These are phyloP conservation scores for Triticum dicoccoides DNA, from an alignment of 176 grass and related monocot genomes.

Conservation along the genomic window DNA sequence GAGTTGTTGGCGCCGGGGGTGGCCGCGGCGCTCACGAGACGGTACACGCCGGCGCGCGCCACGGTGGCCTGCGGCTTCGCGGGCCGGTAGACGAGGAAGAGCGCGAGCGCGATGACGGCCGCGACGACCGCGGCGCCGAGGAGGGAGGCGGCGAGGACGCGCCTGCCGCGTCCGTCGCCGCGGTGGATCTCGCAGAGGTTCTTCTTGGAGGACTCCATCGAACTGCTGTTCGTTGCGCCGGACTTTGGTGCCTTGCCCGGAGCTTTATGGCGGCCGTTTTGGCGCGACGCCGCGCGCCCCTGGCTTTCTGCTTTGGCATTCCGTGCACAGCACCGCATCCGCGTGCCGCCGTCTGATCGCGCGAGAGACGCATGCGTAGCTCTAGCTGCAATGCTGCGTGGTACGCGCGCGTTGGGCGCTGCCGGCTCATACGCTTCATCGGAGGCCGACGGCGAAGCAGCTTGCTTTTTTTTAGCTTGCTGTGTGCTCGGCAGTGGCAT, in stretches of 20 bases:
- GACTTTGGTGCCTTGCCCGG: neutral
- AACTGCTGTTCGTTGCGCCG: neutral
- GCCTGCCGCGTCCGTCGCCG: neutral
- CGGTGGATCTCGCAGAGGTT: constrained; percentile 27
- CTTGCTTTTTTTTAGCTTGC: too few relatives aligned
- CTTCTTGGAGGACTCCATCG: constrained; percentile 32
- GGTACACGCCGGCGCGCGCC: constrained; percentile 41
- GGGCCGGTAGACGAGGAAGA: constrained; percentile 66
- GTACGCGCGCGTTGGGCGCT: too few relatives aligned
- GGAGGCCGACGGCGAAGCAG: too few relatives aligned
- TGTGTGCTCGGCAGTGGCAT: too few relatives aligned
- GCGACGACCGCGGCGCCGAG: neutral
- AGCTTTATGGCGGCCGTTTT: neutral
- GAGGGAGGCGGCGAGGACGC: constrained; percentile 16
- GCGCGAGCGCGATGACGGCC: constrained; percentile 18
- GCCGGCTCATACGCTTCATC: too few relatives aligned
- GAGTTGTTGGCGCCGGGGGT: neutral
- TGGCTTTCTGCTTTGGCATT: neutral
- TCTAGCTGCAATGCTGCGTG: too few relatives aligned
- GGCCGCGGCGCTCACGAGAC: neutral
- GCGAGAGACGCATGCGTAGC: neutral
- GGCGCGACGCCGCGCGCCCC: neutral
- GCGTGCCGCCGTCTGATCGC: neutral
- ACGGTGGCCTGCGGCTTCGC: constrained; percentile 56
- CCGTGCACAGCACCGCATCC: constrained; percentile 14